Base-by-base conservation (phyloP, 768 basidiomycete species). In the Paxillus rubicundulus region DNA sequence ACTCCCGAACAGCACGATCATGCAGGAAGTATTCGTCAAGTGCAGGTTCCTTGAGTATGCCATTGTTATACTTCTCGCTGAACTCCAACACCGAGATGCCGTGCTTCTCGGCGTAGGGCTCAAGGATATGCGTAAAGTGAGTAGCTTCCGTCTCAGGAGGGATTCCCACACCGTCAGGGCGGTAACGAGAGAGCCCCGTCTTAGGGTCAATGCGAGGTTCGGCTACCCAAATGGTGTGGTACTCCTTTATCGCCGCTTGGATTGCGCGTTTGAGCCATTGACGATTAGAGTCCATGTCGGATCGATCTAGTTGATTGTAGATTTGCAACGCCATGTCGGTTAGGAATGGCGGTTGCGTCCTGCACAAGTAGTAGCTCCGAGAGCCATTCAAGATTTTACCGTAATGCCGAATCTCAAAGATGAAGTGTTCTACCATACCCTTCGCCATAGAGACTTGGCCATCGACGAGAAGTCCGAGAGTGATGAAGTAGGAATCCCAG, bases 261-360 rank as follows among this genome's bases (percentile, higher is more conserved):
- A 99, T 97, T 3, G 95, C 96, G 9, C 87, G 85, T 71, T 94
- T 97, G 53, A 99, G 81, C 94, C 95, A 99, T 41, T 77, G 74
- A 17, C 88, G 87, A 75, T 97, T 96, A 40, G 70, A 54, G 32
- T 83, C 84, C 53, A 85, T 70, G 56, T 94, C 87, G 1, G 84
- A 85, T 42, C 90, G 86, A 62, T 97, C 93, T 49, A 98, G 83
- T 66, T 94, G 94, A 65, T 95, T 95, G 76, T 89, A 98, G 67
- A 98, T 96, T 69, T 98, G 97, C 36, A 98, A 79, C 0, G 95
- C 93, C 87, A 99, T 93, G 69, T 99, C 96, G 41, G 96, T 98
- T 43, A 98, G 79, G 87, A 99, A 99, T 2, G 96, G 96, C 28
- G 96, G 96, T 67, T 99, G 96, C 12, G 93, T 89, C 56, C 96